Base-by-base conservation (phyloP, 345 rosid species). In the Corchorus capsularis region DNA sequence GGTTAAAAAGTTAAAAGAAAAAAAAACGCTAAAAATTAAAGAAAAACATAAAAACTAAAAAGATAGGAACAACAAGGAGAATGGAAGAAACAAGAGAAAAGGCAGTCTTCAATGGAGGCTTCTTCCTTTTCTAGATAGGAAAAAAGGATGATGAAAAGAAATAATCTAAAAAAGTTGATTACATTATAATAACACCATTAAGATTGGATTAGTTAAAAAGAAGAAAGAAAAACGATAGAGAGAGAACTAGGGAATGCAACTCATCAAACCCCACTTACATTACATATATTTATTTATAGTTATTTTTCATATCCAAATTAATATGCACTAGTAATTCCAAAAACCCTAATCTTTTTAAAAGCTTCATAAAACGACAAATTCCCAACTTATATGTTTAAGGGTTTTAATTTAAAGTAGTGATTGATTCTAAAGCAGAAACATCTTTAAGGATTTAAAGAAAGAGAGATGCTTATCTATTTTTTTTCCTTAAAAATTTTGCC, bases 371-470 rank as follows among this genome's bases (percentile, higher is more conserved):
- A 71, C 86, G 83, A 86, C 86, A 84, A 82, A 79, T 77, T 82
- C 86, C 74, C 80, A 77, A 74, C 86, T 86, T 82, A 60, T 41
- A 20, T 80, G 86, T 77, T 79, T 70, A 54, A 5, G 62, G 37
- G 65, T 75, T 80, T 79, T 77, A 62, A 79, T 27, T 27, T 81
- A 83, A 87, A 83, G 85, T 57, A 71, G 66, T 43, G 56, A 76
- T 39, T 66, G 85, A 85, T 85, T 83, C 81, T 82, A 87, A 81
- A 85, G 88, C 77, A 67, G 71, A 69, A 74, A 78, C 81, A 78
- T 79, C 86, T 83, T 87, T 85, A 27, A 84, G 76, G 85, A 83
- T 83, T 81, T 78, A 77, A 82, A 85, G 84, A 80, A 78, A 74
- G 76, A 74, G 76, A 82, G 80, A 80, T 82, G 86, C 86, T 78